Percentiles rank a stretch among this genome's conserved stretches.
These are phyloP conservation scores for Leccinum pachyderme DNA, from an alignment of 1,284 basidiomycete genomes.

Conservation along the genomic window DNA sequence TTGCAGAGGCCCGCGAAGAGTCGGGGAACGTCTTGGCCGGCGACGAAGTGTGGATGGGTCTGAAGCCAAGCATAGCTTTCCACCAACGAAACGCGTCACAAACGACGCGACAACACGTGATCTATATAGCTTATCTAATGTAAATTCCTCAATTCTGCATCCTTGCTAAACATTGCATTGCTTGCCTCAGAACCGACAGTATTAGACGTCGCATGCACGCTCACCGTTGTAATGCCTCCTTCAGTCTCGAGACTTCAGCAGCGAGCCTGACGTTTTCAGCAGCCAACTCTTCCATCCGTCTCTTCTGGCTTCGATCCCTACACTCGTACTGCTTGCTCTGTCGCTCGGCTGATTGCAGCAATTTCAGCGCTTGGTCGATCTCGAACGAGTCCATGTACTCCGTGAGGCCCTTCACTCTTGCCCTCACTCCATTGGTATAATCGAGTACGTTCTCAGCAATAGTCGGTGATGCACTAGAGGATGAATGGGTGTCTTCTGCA, in stretches of 20 bases:
- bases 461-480: constrained; percentile 24
- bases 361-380: constrained; percentile 14
- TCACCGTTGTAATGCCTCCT: constrained; percentile 18
- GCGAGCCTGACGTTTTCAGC: constrained; percentile 20
- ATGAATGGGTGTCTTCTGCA: constrained; percentile 13
- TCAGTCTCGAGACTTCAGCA: constrained; percentile 17
- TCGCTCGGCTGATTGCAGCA: constrained; percentile 19
- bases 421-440: constrained; percentile 23
- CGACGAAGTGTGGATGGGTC: constrained; percentile 31
- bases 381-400: constrained; percentile 32
- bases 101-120: constrained; percentile 34
- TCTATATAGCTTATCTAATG: constrained; percentile 26
- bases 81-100: constrained; percentile 9
- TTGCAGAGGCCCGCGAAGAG: constrained; percentile 46
- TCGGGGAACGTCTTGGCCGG: constrained; percentile 37
- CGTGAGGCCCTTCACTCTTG: constrained; percentile 23
- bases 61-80: constrained; percentile 30
- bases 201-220: neutral
- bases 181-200: constrained; percentile 10
- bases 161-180: constrained; percentile 2
- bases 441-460: constrained; percentile 29
- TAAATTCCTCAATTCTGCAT: constrained; percentile 2
- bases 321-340: constrained; percentile 27
- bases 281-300: constrained; percentile 23
- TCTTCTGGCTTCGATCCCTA: constrained; percentile 24